Evolutionary conservation across 805 yeast genomes (phyloP).

Genomic region (Saturnispora kantuleensis): DNA sequence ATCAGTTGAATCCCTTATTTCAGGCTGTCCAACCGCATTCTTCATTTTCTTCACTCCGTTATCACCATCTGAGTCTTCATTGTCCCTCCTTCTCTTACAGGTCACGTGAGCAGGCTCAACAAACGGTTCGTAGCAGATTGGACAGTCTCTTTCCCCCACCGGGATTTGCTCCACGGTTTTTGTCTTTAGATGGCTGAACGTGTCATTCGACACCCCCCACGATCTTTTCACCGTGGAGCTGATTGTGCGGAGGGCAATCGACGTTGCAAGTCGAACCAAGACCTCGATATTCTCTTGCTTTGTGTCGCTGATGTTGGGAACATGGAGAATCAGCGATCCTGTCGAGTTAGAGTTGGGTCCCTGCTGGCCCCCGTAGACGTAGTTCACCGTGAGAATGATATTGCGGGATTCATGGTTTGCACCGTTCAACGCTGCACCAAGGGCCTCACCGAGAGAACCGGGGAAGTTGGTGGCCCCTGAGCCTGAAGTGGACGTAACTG

Average conservation of each 20-base stretch:
- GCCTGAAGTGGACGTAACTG: too few relatives aligned
- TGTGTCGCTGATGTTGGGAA: conserved; percentile 54
- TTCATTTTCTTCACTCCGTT: conserved; percentile 5
- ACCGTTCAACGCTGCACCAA: not conserved
- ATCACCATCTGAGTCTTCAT: conserved; percentile 2
- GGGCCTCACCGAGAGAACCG: not conserved
- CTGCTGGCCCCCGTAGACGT: conserved; percentile 24
- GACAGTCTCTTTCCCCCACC: conserved; percentile 33
- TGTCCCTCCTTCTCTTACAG: conserved; percentile 1
- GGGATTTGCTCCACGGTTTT: conserved; percentile 24
- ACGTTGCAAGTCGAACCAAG: conserved; percentile 56
- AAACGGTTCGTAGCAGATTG: conserved; percentile 56
- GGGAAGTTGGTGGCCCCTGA: not conserved
- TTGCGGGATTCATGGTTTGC: conserved; percentile 23
- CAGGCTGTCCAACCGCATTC: not conserved
- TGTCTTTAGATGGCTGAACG: conserved; percentile 41
- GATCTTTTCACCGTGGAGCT: conserved; percentile 38
- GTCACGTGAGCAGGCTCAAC: conserved; percentile 21
- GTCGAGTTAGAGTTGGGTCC: conserved; percentile 18
- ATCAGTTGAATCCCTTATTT: not conserved
- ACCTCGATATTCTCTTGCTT: conserved; percentile 53
- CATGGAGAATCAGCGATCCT: conserved; percentile 52
- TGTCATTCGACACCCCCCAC: conserved; percentile 43
- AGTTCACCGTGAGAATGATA: conserved; percentile 33
- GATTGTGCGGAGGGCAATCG: conserved; percentile 57